Evolutionary conservation across 2,329 filamentous ascomycete species (phyloP), one percentile per base, ranked within the genome.

Genomic region (Hymenoscyphus fraxineus): DNA sequence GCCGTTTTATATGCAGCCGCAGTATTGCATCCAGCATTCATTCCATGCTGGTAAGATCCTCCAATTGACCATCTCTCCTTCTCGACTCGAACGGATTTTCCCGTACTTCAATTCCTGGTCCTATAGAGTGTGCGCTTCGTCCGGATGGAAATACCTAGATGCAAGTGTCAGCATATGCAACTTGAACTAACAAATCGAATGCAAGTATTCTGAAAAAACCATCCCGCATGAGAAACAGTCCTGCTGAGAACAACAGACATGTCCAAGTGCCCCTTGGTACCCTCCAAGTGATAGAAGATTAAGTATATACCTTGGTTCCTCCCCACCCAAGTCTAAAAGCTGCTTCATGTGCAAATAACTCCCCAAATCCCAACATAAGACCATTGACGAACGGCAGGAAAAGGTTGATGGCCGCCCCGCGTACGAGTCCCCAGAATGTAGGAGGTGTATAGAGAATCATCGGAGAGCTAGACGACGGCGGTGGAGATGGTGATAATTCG

Each of bases 291-390:
- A 39, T 6, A 58, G n/a, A 12, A 35, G 27, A 59, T 12, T 13
- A 9, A 35, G 60, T 27, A 38, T 85, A 58, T 83, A 97, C 95
- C 87, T 95, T 96, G 66, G 95, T 98, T 62, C 89, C 89, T 68
- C 90, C 88, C 95, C 95, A 99, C 66, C 95, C 95, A 71, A 98
- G 80, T 73, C 94, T 83, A 75, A 94, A 99, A 1, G 95, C 95
- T 60, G 92, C 89, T 80, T 99, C 95, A 75, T 99, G 95, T 62
- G 95, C 95, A 77, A 99, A 94, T 60, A 99, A 80, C 80, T 99
- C 95, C 71, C 95, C 95, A 74, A 99, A 97, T 1, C 95, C 95
- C 73, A 99, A 80, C 95, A 99, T 99, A 82, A 99, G 85, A 58
- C 95, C 95, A 79, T 99, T 99, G 74, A 99, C 87, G 74, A 99